Conservation (phyloP, 2,329 filamentous ascomycete genomes). For the Macroventuria anomochaeta region DNA sequence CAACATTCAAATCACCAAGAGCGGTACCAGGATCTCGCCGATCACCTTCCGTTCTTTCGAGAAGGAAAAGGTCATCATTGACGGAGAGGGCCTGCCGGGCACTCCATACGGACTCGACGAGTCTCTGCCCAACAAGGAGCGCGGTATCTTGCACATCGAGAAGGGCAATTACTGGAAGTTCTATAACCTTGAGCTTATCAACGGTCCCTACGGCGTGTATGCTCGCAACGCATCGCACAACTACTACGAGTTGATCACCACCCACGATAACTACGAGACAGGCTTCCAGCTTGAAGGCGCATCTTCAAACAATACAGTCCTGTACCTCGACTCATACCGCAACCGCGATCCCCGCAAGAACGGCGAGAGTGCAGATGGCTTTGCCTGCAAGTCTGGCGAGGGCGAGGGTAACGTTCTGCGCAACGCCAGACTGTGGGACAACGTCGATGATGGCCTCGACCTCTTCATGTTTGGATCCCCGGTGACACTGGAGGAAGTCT, state of each 20-base stretch:
- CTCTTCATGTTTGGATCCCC: slow-evolving; percentile 53
- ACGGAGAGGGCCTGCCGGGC: slow-evolving; percentile 18
- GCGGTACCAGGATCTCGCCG: slow-evolving; percentile 38
- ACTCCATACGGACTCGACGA: slow-evolving; percentile 18
- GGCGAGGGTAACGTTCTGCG: slow-evolving; percentile 56
- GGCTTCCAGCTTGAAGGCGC: slow-evolving; percentile 49
- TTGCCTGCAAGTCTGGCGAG: slow-evolving; percentile 56
- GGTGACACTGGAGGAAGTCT: slow-evolving; percentile 54
- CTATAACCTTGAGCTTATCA: slow-evolving; percentile 49
- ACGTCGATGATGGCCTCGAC: slow-evolving; percentile 59
- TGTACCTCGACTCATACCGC: slow-evolving; percentile 33
- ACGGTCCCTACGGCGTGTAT: slow-evolving; percentile 50
- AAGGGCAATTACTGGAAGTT: slow-evolving; percentile 57
- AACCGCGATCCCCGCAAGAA: slow-evolving; percentile 56
- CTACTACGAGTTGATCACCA: slow-evolving; percentile 46
- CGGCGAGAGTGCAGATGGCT: slow-evolving; percentile 59
- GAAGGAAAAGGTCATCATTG: slow-evolving; percentile 23
- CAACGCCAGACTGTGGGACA: slow-evolving; percentile 58
- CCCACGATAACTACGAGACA: slow-evolving; percentile 51
- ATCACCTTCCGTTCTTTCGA: slow-evolving; percentile 19
- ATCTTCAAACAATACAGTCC: slow-evolving; percentile 31
- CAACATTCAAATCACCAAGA: slow-evolving; percentile 56
- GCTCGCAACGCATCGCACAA: slow-evolving; percentile 46
- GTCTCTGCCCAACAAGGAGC: slow-evolving; percentile 45
- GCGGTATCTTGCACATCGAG: slow-evolving; percentile 59